These are phyloP conservation scores for Phaseolus coccineus DNA, from an alignment of 331 rosid species.

Conservation along the genomic window DNA sequence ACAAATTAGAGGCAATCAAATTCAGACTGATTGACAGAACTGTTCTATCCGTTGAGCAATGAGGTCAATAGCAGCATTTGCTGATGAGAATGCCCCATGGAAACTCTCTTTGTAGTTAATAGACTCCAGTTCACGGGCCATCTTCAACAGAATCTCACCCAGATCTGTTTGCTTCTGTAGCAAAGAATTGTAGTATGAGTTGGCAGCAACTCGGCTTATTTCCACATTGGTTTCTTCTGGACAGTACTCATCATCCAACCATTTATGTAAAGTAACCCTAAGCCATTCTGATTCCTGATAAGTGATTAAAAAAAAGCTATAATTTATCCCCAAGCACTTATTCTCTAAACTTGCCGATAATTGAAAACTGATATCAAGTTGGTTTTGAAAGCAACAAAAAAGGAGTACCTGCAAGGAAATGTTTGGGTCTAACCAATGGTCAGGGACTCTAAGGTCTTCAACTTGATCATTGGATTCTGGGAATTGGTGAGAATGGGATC, in stretches of 20 bases:
- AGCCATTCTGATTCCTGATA: constrained; percentile 95
- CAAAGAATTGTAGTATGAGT: constrained; percentile 71
- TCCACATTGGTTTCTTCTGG: constrained; percentile 90
- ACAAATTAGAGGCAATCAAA: not conserved
- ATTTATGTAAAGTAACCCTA: constrained; percentile 73
- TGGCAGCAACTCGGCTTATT: constrained; percentile 91
- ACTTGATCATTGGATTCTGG: constrained; percentile 52
- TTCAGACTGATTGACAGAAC: constrained; percentile 40
- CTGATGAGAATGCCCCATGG: constrained; percentile 96
- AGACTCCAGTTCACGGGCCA: constrained; percentile 71
- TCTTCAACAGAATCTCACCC: constrained; percentile 83
- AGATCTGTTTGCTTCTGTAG: constrained; percentile 68
- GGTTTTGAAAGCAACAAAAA: not conserved
- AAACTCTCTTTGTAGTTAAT: constrained; percentile 93
- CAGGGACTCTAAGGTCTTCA: constrained; percentile 78
- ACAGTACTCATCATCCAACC: constrained; percentile 98
- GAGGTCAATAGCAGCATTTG: constrained; percentile 89
- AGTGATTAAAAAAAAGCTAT: constrained; percentile 16
- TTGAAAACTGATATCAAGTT: not conserved
- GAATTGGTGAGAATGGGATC: constrained; percentile 45
- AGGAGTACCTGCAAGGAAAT: constrained; percentile 71
- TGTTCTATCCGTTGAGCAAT: constrained; percentile 72
- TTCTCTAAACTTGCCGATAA: not conserved
- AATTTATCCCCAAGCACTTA: constrained; percentile 7
- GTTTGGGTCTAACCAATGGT: constrained; percentile 72